A percentile compares a stretch with the other conserved stretches of the same genome.
These are phyloP conservation scores for Pseudonitzschia delicatissima DNA, from an alignment of 108 stramenopile species.

Conservation along the genomic window DNA sequence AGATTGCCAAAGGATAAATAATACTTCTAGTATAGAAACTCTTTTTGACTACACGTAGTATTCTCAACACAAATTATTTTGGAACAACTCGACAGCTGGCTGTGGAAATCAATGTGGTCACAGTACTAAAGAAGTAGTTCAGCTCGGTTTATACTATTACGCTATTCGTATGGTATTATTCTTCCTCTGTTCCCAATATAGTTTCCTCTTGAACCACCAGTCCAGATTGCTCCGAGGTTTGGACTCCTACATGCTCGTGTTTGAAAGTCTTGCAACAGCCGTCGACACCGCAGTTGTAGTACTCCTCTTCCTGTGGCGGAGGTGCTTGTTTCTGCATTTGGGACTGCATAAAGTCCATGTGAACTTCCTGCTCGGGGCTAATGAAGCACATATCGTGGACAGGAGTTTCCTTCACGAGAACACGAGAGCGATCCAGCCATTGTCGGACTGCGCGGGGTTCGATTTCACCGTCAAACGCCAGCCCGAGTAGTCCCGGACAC, in stretches of 20 bases:
- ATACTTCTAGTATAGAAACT: neutral
- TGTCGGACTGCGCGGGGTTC: constrained; percentile 49
- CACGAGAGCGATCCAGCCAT: constrained; percentile 70
- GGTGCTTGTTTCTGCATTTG: constrained; percentile 12
- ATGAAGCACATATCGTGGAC: constrained; percentile 61
- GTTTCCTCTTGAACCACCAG: constrained; percentile 57
- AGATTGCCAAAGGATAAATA: constrained; percentile 58
- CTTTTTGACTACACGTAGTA: too few species aligned
- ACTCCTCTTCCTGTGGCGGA: constrained; percentile 27
- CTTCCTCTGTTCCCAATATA: neutral
- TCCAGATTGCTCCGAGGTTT: constrained; percentile 63
- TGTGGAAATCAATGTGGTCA: too few species aligned
- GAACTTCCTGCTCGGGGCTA: constrained; percentile 69
- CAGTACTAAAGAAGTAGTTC: too few species aligned
- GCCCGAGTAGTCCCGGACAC: constrained; percentile 49
- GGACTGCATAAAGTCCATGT: constrained; percentile 55
- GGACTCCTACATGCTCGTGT: constrained; percentile 80
- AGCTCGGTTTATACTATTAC: too few species aligned
- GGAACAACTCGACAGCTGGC: too few species aligned
- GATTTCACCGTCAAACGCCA: constrained; percentile 30
- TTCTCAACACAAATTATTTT: too few species aligned
- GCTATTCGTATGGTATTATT: too few species aligned
- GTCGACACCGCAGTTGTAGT: constrained; percentile 68
- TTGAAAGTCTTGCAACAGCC: constrained; percentile 67
- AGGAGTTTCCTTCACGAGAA: constrained; percentile 47